Conservation (phyloP, 2,329 filamentous ascomycete species). For the Phoma herbarum region DNA sequence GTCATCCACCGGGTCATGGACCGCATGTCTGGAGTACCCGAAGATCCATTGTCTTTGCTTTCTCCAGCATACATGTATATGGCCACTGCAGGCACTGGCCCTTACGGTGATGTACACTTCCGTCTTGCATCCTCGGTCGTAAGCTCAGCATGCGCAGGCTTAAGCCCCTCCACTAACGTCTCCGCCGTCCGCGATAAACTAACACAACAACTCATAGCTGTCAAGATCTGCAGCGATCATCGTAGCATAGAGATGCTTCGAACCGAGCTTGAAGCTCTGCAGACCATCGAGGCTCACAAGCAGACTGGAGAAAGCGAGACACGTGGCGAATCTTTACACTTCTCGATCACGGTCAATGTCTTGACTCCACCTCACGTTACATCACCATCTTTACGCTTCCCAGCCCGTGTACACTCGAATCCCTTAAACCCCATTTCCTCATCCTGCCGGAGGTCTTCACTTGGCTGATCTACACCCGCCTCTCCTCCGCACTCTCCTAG, state of each 20-base stretch:
- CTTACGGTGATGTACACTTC: neutral
- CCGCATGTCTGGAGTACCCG: neutral
- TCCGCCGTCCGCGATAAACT: neutral
- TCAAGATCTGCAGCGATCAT: neutral
- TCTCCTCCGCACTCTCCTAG: neutral
- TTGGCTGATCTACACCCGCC: neutral
- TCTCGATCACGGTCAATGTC: neutral
- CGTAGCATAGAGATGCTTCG: neutral
- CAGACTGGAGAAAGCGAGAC: too few relatives aligned
- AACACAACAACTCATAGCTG: neutral
- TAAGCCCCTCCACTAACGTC: neutral
- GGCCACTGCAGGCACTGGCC: neutral
- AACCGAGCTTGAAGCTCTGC: neutral
- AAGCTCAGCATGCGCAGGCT: neutral
- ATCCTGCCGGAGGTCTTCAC: neutral
- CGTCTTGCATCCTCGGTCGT: neutral
- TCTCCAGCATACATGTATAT: neutral
- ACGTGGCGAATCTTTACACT: neutral
- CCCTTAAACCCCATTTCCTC: neutral
- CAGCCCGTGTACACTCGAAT: neutral
- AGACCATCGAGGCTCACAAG: neutral
- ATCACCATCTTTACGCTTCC: neutral
- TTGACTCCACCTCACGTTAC: neutral
- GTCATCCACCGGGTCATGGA: neutral
- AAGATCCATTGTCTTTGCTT: neutral